Percentiles rank a stretch among this genome's conserved stretches.
Evolutionary conservation across 2,329 filamentous ascomycete species (phyloP).

Genomic region (Aspergillus pseudoterreus): DNA sequence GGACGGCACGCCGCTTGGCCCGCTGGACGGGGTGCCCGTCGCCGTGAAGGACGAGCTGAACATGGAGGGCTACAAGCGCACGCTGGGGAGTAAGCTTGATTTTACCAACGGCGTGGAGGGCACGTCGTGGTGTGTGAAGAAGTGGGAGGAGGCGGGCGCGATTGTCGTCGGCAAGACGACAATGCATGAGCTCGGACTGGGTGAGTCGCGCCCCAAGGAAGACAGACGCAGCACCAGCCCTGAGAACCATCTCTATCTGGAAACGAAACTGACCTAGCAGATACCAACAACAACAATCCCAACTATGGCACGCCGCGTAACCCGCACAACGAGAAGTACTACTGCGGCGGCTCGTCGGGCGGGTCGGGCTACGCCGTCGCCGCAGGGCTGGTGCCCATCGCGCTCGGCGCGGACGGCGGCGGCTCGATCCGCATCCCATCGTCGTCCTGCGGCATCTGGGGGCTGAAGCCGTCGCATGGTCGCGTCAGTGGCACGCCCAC

Average conservation of each 20-base stretch:
- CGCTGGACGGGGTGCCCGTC: constrained; percentile 78
- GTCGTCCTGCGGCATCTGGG: constrained; percentile 74
- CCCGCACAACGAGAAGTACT: constrained; percentile 72
- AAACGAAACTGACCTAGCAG: constrained; percentile 29
- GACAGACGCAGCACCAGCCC: no score
- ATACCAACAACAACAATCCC: constrained; percentile 81
- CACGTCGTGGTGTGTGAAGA: constrained; percentile 67
- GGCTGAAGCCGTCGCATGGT: constrained; percentile 74
- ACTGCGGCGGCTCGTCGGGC: constrained; percentile 76
- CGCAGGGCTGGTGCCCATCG: constrained; percentile 67
- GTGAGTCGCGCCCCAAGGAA: constrained; percentile 30
- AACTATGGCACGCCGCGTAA: constrained; percentile 71
- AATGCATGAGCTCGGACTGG: constrained; percentile 78
- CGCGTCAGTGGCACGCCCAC: constrained; percentile 61
- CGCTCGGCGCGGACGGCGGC: constrained; percentile 71
- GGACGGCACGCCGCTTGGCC: constrained; percentile 59
- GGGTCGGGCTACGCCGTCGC: constrained; percentile 69
- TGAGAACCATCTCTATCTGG: neutral
- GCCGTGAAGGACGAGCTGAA: constrained; percentile 79
- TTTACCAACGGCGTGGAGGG: constrained; percentile 48
- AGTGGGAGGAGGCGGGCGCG: constrained; percentile 70
- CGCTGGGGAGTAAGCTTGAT: constrained; percentile 61
- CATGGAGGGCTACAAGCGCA: constrained; percentile 66
- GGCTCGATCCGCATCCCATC: constrained; percentile 72
- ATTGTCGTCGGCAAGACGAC: constrained; percentile 71